Percentiles rank a stretch among this genome's conserved stretches.
Evolutionary conservation across 2,329 filamentous ascomycete species (phyloP).

Genomic region (Aspergillus bombycis): DNA sequence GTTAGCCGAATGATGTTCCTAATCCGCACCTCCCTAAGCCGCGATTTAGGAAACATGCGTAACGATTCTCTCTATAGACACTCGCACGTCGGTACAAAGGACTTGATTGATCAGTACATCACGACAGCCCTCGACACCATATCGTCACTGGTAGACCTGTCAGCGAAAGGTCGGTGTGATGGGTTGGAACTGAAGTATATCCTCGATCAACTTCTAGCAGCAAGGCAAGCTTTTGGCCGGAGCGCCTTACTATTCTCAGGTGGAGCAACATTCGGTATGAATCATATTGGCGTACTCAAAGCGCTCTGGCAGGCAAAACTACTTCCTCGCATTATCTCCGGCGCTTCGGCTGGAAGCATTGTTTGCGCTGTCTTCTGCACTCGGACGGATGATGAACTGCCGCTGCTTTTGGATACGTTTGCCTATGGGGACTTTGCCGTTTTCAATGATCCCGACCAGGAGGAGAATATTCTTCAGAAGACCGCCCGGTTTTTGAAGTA

Average conservation of each 20-base stretch:
- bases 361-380: constrained; percentile 80
- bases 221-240: constrained; percentile 80
- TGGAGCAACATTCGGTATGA: constrained; percentile 89
- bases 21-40: constrained; percentile 76
- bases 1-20: constrained; percentile 77
- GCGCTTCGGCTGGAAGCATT: constrained; percentile 84
- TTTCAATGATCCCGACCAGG: constrained; percentile 66
- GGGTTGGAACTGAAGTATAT: constrained; percentile 62
- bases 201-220: constrained; percentile 70
- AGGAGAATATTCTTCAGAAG: constrained; percentile 69
- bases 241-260: constrained; percentile 82
- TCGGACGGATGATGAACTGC: constrained; percentile 76
- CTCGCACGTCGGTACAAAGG: constrained; percentile 83
- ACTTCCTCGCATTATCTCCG: constrained; percentile 83
- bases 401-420: constrained; percentile 68
- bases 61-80: constrained; percentile 80
- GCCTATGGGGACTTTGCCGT: constrained; percentile 80
- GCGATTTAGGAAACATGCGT: constrained; percentile 84
- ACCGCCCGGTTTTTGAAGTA: constrained; percentile 75
- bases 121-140: constrained; percentile 77
- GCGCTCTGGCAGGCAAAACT: constrained; percentile 73
- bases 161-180: constrained; percentile 53
- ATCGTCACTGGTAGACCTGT: constrained; percentile 67
- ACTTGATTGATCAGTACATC: constrained; percentile 84
- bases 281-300: constrained; percentile 86